phyloP scores from a whole-genome alignment of 257 asterid species.

The Gardenia jasminoides region DNA sequence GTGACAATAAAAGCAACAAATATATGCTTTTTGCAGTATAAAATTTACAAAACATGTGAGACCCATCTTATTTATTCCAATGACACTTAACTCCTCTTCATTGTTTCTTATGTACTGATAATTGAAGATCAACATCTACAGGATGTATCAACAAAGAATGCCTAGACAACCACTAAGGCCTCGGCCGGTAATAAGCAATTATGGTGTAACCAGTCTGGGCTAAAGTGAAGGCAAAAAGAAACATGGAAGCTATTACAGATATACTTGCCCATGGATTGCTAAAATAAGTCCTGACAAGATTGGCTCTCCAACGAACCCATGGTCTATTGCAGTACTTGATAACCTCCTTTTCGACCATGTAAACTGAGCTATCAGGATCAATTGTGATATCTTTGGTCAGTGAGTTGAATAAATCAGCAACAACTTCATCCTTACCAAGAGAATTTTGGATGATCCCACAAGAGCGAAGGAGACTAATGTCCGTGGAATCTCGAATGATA shows the following conservation, averaged over 20 bases:
- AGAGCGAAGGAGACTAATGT: constrained; percentile 44
- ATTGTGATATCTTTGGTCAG: constrained; percentile 43
- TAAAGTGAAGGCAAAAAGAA: constrained; percentile 50
- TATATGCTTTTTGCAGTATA: no score
- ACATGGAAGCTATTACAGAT: constrained; percentile 43
- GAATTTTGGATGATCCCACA: constrained; percentile 45
- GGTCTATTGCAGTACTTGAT: constrained; percentile 42
- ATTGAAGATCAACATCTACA: no score
- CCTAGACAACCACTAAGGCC: no score
- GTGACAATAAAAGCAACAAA: no score
- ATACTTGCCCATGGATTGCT: constrained; percentile 52
- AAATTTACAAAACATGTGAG: no score
- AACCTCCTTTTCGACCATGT: constrained; percentile 34
- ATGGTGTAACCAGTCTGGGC: constrained; percentile 34
- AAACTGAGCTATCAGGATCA: constrained; percentile 46
- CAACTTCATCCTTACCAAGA: constrained; percentile 46
- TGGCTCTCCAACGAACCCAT: constrained; percentile 53
- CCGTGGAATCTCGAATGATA: constrained; percentile 40
- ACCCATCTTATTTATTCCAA: no score
- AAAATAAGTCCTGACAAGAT: constrained; percentile 50
- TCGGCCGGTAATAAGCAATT: constrained; percentile 24
- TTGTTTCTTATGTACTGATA: no score
- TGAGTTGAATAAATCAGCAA: constrained; percentile 46
- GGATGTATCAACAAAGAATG: no score
- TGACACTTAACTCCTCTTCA: no score